Conservation (phyloP, 2,329 filamentous ascomycete species). For the Aspergillus transmontanensis region DNA sequence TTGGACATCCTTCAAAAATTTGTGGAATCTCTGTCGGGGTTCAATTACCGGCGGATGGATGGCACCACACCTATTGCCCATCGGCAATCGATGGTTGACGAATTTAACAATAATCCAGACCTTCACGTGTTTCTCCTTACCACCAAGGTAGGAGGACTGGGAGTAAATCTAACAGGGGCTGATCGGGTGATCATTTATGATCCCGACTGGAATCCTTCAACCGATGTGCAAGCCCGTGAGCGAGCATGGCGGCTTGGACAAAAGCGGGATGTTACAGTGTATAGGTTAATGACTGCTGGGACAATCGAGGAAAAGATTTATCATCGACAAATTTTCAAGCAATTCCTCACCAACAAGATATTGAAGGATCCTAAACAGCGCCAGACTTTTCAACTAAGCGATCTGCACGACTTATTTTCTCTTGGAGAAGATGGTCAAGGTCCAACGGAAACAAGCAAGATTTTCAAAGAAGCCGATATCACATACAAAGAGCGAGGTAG, state of each 20-base stretch:
- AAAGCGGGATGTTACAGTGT: slow-evolving; percentile 92
- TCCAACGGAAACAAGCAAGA: slow-evolving; percentile 77
- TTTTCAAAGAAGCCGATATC: slow-evolving; percentile 88
- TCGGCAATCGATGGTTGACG: slow-evolving; percentile 86
- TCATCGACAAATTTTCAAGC: slow-evolving; percentile 97
- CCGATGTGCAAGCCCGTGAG: slow-evolving; percentile 91
- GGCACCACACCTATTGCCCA: slow-evolving; percentile 85
- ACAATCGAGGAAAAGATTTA: slow-evolving; percentile 99
- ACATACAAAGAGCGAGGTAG: slow-evolving; percentile 53
- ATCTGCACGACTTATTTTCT: slow-evolving; percentile 89
- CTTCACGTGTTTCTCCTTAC: slow-evolving; percentile 90
- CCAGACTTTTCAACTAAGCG: slow-evolving; percentile 84
- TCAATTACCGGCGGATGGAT: slow-evolving; percentile 89
- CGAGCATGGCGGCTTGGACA: slow-evolving; percentile 94
- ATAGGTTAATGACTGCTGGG: slow-evolving; percentile 94
- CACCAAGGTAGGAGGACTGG: slow-evolving; percentile 91
- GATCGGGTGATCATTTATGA: slow-evolving; percentile 98
- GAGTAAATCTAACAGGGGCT: slow-evolving; percentile 91
- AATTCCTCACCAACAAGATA: slow-evolving; percentile 96
- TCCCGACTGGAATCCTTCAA: slow-evolving; percentile 98
- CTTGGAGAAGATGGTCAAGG: slow-evolving; percentile 68
- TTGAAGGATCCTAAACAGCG: slow-evolving; percentile 91
- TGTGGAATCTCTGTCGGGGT: slow-evolving; percentile 65
- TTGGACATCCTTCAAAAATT: slow-evolving; percentile 89
- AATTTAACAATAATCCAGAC: slow-evolving; percentile 80